Conservation (phyloP, 345 rosid species). For the Eucalyptus cladocalyx region DNA sequence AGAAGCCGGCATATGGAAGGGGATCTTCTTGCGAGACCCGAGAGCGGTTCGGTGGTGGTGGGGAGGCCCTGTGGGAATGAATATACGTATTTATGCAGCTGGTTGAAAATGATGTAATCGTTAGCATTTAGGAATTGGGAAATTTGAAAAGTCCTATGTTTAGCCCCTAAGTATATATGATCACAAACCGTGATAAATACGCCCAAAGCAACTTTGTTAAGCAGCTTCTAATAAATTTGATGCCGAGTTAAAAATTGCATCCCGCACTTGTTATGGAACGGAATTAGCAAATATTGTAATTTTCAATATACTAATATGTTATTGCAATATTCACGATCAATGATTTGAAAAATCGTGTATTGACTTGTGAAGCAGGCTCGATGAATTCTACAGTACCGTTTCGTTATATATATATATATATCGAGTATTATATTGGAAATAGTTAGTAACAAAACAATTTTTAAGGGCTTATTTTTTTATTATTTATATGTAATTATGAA, state of each 20-base stretch:
- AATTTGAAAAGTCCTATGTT: neutral
- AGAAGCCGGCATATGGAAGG: neutral
- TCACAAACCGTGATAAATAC: neutral
- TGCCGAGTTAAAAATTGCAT: neutral
- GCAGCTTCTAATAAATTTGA: neutral
- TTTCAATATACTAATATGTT: rapidly evolving
- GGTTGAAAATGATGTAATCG: neutral
- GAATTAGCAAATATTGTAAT: neutral
- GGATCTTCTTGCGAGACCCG: neutral
- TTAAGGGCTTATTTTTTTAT: neutral
- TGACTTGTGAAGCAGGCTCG: neutral
- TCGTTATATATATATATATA: neutral
- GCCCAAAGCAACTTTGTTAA: neutral
- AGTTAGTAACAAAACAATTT: neutral
- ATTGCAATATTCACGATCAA: rapidly evolving
- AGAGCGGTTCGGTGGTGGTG: neutral
- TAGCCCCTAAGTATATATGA: neutral
- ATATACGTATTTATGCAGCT: neutral
- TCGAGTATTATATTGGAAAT: neutral
- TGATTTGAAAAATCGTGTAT: neutral
- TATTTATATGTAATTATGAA: neutral
- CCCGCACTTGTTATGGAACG: rapidly evolving
- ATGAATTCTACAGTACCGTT: neutral
- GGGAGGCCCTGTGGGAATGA: neutral
- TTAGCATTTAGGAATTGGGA: neutral